Evolutionary conservation across 768 basidiomycete genomes (phyloP).

Genomic region (Lentinula edodes): DNA sequence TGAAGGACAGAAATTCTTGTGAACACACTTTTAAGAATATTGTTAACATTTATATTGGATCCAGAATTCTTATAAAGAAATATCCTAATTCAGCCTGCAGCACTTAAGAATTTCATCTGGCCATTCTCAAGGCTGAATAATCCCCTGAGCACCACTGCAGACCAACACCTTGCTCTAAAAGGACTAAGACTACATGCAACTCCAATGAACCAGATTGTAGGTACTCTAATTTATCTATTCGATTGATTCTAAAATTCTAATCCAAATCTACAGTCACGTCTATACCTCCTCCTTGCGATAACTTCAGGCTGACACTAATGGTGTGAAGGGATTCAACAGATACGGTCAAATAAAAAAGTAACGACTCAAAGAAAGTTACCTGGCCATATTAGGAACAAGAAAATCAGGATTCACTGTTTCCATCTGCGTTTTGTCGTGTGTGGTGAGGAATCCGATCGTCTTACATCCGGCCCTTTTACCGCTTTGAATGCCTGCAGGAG

Average conservation of each 20-base stretch:
- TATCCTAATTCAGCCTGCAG: too few species aligned
- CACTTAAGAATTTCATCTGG: too few species aligned
- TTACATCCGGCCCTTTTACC: slow-evolving; percentile 80
- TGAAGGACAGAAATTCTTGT: too few species aligned
- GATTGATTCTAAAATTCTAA: not conserved
- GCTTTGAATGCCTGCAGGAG: slow-evolving; percentile 78
- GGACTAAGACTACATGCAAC: too few species aligned
- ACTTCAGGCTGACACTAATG: slow-evolving; percentile 26
- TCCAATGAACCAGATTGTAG: not conserved
- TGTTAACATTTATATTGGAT: too few species aligned
- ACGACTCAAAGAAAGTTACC: slow-evolving; percentile 27
- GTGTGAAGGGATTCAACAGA: not conserved
- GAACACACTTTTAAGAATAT: too few species aligned
- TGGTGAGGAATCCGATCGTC: slow-evolving; percentile 79
- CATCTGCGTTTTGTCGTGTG: slow-evolving; percentile 67
- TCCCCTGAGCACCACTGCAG: too few species aligned
- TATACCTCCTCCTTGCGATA: slow-evolving; percentile 31
- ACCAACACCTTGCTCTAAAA: too few species aligned
- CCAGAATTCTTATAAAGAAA: too few species aligned
- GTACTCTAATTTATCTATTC: not conserved
- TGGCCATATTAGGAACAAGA: slow-evolving; percentile 67
- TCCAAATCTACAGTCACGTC: not conserved
- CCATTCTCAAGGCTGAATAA: too few species aligned
- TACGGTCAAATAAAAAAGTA: not conserved
- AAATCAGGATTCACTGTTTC: slow-evolving; percentile 58